Evolutionary conservation across 2,329 filamentous ascomycete species (phyloP), one percentile per base, ranked within the genome.

Genomic region (Calonectria hawksworthii): DNA sequence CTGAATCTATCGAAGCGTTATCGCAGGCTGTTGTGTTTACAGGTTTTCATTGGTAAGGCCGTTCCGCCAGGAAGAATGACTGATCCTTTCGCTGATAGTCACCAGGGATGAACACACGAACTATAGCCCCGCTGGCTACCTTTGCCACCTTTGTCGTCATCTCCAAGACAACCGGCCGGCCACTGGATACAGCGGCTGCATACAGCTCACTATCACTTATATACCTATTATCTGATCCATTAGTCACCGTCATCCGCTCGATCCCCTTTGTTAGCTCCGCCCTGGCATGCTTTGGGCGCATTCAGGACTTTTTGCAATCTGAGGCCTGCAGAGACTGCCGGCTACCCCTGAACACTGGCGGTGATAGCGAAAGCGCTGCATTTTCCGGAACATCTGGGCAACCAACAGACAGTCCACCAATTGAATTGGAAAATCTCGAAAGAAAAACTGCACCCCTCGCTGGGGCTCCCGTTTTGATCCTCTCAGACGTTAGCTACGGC

Each of bases 161-260:
- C 28, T 75, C 72, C 2, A 61, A 75, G 50, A 68, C 23, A 26
- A 72, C 74, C 2, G 74, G 73, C n/a, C 56, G 63, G 8, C 74
- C 74, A 10, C 44, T 75, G 38, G 56, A 66, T 32, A 68, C 73
- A 7, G 72, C 72, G 30, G 75, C 74, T 4, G 74, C 74, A 8
- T 75, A 75, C 28, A 75, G 68, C 14, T 75, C 74, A 3, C 73
- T 75, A 5, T 75, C 74, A 1, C 61, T 75, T n/a, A 75, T 75
- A 21, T 75, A 75, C 44, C 72, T 75, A 1, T 50, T 75, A 8
- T 75, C 74, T 1, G 64, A 23, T 36, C 74, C 74, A 4, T 52
- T 75, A 68, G 54, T 59, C 1, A 68, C 54, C 0, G 54, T 75
- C 8, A 75, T 75, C 36, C 68, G 74, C 2, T 38, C 72, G 0